Evolutionary conservation across 129 eudicot species (phyloP).

Genomic region (Glebionis coronaria): DNA sequence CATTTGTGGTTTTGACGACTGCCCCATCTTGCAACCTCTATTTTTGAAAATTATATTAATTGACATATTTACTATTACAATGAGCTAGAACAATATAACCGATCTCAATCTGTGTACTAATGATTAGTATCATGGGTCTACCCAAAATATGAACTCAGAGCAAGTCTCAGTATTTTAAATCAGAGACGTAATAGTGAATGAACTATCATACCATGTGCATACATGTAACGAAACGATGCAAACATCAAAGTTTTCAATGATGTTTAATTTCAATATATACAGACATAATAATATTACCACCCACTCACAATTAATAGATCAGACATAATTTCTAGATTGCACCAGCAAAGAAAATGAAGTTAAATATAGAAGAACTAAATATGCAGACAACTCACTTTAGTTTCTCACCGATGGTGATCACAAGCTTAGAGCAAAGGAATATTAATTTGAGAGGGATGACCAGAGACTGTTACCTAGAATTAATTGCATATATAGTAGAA

Average conservation of each 20-base stretch:
- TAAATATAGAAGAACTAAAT: too few species aligned
- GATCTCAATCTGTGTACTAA: not conserved
- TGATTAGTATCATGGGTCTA: not conserved
- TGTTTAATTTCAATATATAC: not conserved
- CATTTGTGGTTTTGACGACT: too few species aligned
- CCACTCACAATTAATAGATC: not conserved
- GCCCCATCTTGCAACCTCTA: constrained; percentile 11
- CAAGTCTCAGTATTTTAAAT: not conserved
- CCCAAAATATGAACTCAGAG: not conserved
- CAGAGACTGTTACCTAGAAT: too few species aligned
- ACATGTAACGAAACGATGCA: not conserved
- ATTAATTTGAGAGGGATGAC: too few species aligned
- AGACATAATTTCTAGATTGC: too few species aligned
- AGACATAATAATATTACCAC: not conserved
- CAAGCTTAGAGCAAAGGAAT: too few species aligned
- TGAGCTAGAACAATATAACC: not conserved
- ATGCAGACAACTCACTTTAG: too few species aligned
- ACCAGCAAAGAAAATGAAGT: not conserved
- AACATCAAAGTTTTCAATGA: not conserved
- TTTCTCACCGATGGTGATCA: too few species aligned
- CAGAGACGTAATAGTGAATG: not conserved
- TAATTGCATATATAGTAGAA: too few species aligned
- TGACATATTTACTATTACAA: not conserved
- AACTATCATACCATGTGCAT: not conserved
- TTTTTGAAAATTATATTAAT: not conserved